Conservation (phyloP, 352 stramenopile species). For the Pythium pectinolyticum region DNA sequence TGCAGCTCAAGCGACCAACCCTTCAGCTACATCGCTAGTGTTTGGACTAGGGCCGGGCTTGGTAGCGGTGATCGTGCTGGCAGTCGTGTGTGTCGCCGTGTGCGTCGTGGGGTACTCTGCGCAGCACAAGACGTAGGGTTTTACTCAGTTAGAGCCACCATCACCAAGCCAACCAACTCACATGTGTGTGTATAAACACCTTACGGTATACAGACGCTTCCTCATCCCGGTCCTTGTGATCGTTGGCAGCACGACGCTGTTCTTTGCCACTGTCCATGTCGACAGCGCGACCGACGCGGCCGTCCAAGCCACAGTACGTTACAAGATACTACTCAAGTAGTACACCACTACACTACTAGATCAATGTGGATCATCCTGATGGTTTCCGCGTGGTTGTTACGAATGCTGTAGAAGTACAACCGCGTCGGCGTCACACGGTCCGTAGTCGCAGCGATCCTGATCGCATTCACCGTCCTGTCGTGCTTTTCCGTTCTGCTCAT, state of each 20-base stretch:
- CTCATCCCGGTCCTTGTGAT: constrained; percentile 29
- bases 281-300: constrained; percentile 14
- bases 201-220: constrained; percentile 28
- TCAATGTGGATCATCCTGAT: not conserved
- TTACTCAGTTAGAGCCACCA: not conserved
- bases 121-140: constrained; percentile 20
- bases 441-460: constrained; percentile 36
- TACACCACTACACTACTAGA: not conserved
- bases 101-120: constrained; percentile 35
- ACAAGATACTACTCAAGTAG: not conserved
- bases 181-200: too few species aligned
- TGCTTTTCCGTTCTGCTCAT: constrained; percentile 38
- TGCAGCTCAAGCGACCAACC: not conserved
- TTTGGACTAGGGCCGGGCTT: constrained; percentile 37
- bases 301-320: constrained; percentile 1
- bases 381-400: not conserved
- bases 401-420: constrained; percentile 45
- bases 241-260: constrained; percentile 31
- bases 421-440: constrained; percentile 36
- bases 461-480: constrained; percentile 38
- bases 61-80: constrained; percentile 40
- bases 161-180: not conserved
- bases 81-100: constrained; percentile 30
- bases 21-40: constrained; percentile 17
- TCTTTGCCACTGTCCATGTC: constrained; percentile 42